Conservation (phyloP, 2,329 filamentous ascomycete species). For the Cytospora piceae region DNA sequence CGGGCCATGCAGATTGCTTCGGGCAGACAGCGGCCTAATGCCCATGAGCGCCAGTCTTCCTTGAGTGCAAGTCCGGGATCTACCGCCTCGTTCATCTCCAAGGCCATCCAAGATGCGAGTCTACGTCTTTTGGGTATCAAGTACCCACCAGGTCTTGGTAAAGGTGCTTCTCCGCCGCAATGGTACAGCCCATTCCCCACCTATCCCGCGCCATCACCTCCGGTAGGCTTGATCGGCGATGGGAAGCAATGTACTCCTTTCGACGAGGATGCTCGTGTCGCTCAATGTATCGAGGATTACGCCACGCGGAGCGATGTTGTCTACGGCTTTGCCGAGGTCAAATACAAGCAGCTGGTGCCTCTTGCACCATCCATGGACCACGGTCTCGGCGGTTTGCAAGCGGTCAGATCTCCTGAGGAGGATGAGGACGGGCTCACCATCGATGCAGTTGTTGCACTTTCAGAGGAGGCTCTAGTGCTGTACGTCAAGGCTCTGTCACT, state of each 20-base stretch:
- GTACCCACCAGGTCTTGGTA: slow-evolving; percentile 65
- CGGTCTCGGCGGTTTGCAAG: slow-evolving; percentile 65
- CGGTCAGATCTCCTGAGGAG: slow-evolving; percentile 62
- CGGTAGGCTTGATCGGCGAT: slow-evolving; percentile 68
- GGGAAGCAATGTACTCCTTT: slow-evolving; percentile 61
- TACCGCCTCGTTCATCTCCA: slow-evolving; percentile 88
- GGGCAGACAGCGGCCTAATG: slow-evolving; percentile 63
- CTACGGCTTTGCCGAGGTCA: slow-evolving; percentile 96
- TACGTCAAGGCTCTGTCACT: slow-evolving; percentile 94
- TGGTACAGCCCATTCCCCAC: slow-evolving; percentile 82
- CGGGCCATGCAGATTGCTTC: slow-evolving; percentile 75
- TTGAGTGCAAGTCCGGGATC: slow-evolving; percentile 72
- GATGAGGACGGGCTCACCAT: slow-evolving; percentile 80
- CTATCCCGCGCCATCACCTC: slow-evolving; percentile 71
- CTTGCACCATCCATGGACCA: slow-evolving; percentile 78
- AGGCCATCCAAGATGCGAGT: slow-evolving; percentile 93
- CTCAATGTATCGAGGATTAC: slow-evolving; percentile 86
- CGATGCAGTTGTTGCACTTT: slow-evolving; percentile 83
- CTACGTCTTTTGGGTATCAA: slow-evolving; percentile 72
- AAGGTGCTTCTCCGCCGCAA: slow-evolving; percentile 72
- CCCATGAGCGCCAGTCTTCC: slow-evolving; percentile 74
- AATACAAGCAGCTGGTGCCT: slow-evolving; percentile 95
- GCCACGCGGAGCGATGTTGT: slow-evolving; percentile 94
- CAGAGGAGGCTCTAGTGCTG: slow-evolving; percentile 91
- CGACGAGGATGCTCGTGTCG: slow-evolving; percentile 80